phyloP scores from a whole-genome alignment of 495 filamentous ascomycete genomes.

The Usnea hakonensis region DNA sequence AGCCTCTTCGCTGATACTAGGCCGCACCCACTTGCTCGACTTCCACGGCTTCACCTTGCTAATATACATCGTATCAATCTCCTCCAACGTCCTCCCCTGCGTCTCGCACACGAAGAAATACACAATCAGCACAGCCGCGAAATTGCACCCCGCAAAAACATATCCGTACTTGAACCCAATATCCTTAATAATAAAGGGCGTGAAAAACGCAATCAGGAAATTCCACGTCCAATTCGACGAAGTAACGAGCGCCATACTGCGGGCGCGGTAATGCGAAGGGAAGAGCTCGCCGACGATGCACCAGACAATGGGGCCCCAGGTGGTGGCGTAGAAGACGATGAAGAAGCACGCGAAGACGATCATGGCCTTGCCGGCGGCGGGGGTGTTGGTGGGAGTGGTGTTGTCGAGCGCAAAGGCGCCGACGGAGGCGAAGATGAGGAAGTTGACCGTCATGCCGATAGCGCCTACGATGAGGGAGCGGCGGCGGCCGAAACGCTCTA shows the following conservation, averaged over 20 bases:
- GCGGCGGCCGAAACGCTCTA: constrained; percentile 63
- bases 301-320: constrained; percentile 80
- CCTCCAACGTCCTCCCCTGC: constrained; percentile 60
- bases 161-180: constrained; percentile 75
- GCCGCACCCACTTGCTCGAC: constrained; percentile 51
- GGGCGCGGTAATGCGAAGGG: constrained; percentile 66
- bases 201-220: constrained; percentile 80
- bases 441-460: constrained; percentile 62
- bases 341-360: constrained; percentile 74
- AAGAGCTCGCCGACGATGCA: constrained; percentile 74
- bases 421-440: constrained; percentile 67
- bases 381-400: constrained; percentile 41
- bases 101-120: constrained; percentile 77
- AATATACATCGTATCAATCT: constrained; percentile 82
- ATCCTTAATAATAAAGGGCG: constrained; percentile 60
- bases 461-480: constrained; percentile 58
- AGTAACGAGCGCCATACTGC: constrained; percentile 68
- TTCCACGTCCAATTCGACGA: constrained; percentile 87
- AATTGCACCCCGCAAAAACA: constrained; percentile 66
- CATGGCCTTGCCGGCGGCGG: constrained; percentile 59
- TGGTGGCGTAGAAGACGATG: constrained; percentile 51
- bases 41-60: constrained; percentile 60
- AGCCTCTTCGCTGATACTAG: constrained; percentile 24
- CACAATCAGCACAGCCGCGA: constrained; percentile 55
- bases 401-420: constrained; percentile 54